Conservation (phyloP, 164 flowering plant species). For the Magnolia kwangsiensis region DNA sequence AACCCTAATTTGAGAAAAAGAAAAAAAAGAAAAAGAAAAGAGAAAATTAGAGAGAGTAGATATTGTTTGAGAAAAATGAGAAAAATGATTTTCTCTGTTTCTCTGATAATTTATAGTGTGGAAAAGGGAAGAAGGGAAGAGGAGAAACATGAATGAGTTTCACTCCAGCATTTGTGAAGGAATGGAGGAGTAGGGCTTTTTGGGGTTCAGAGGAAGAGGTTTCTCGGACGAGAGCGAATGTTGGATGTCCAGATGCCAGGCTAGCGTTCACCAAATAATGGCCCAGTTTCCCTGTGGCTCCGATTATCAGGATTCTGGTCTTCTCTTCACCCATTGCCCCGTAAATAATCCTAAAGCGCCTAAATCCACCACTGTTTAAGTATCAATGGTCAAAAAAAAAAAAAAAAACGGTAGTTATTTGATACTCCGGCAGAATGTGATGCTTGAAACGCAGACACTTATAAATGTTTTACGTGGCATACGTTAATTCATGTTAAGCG, state of each 20-base stretch:
- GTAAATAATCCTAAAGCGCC: background rate
- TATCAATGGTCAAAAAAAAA: too few relatives aligned
- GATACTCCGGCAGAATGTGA: too few relatives aligned
- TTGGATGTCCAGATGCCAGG: constrained; percentile 24
- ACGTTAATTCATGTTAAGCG: too few relatives aligned
- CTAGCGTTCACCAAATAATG: constrained; percentile 51
- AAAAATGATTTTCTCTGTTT: background rate
- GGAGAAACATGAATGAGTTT: constrained; percentile 1
- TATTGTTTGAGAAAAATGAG: background rate
- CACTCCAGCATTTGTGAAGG: constrained; percentile 4
- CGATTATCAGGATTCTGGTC: constrained; percentile 46
- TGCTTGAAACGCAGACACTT: too few relatives aligned
- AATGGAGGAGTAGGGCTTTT: constrained; percentile 2
- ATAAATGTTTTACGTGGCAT: too few relatives aligned
- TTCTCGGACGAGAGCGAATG: constrained; percentile 9
- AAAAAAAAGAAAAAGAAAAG: background rate
- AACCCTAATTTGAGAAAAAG: constrained; percentile 41
- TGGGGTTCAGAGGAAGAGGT: constrained; percentile 4
- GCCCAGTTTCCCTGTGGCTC: constrained; percentile 77
- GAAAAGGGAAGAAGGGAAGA: background rate
- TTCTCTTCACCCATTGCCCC: constrained; percentile 1
- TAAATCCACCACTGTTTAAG: too few relatives aligned
- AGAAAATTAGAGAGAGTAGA: background rate
- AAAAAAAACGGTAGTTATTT: too few relatives aligned
- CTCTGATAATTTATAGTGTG: background rate